Base-by-base conservation (phyloP, 1,284 basidiomycete species). In the Pulveroboletus sp. region DNA sequence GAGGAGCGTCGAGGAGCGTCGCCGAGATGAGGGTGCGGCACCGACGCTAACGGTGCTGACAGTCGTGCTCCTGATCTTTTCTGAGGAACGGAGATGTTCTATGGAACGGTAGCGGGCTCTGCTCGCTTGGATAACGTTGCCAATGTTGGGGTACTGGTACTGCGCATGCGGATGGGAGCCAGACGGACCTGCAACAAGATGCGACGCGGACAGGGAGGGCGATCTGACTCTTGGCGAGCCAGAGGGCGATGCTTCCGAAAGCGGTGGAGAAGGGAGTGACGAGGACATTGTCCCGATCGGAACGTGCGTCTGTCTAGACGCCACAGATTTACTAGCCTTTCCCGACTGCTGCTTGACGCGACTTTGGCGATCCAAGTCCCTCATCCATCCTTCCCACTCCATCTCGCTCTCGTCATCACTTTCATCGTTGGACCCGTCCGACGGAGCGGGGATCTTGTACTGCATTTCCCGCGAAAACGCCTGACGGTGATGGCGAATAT, bases 381-480 rank as follows among this genome's bases (percentile, higher is more conserved):
- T 75, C 64, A 75, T 72, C 84, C 84, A 86, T 7, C 77, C 78
- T 8, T 82, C 76, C 84, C 84, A 86, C 59, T 86, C 84, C n/a
- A 75, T 71, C 62, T 85, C 84, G 59, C 81, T 80, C 24, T 80
- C 77, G 6, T 71, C 72, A 4, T 75, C 74, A n/a, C 72, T 75
- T 22, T 73, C 72, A 6, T 69, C 67, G 5, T 71, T 74, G 4
- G 65, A 64, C 29, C 60, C 61, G 59, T 54, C 26, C 5, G 51
- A 25, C 9, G 60, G 56, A 24, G 53, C 20, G 7, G 28, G 6
- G 2, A 43, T 48, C 49, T 60, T 64, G 49, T 62, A 65, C 17
- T 55, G 55, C 58, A 60, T 65, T 55, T 62, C 53, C 40, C 43
- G 53, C 17, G 62, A 65, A 49, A 61, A 66, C 11, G 52, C 59